Evolutionary conservation across 2,329 filamentous ascomycete species (phyloP).

Genomic region (Arthrinium phaeospermum): DNA sequence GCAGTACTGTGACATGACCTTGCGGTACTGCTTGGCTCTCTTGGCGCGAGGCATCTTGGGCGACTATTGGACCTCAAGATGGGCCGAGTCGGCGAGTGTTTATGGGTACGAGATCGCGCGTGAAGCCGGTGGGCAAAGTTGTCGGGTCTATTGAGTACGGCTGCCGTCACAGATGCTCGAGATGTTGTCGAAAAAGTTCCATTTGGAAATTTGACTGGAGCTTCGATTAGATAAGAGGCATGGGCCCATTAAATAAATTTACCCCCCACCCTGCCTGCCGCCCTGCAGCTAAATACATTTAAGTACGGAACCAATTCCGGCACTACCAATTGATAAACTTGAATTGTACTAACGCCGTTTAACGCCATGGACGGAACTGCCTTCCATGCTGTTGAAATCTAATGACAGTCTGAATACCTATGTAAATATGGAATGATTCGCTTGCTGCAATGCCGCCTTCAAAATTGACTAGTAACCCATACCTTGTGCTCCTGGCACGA

Average conservation of each 20-base stretch:
- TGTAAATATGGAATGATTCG: not conserved
- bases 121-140: not conserved
- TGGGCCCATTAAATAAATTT: not conserved
- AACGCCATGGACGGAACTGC: not conserved
- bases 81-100: not conserved
- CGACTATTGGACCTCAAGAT: constrained; percentile 5
- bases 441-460: not conserved
- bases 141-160: constrained; percentile 18
- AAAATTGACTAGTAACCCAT: not conserved
- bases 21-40: constrained; percentile 78
- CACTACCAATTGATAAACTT: not conserved
- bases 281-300: not conserved
- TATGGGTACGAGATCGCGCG: not conserved
- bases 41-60: constrained; percentile 51
- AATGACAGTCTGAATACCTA: not conserved
- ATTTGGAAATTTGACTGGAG: constrained; percentile 15
- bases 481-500: not conserved
- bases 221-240: constrained; percentile 14
- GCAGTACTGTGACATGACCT: constrained; percentile 94
- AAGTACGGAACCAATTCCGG: constrained; percentile 6
- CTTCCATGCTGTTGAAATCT: not conserved
- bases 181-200: constrained; percentile 7
- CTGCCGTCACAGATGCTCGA: constrained; percentile 8
- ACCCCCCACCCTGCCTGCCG: constrained; percentile 11
- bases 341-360: constrained; percentile 14